These are phyloP conservation scores for Coemansia aciculifera DNA, from an alignment of 192 early-diverging fungal genomes.

Conservation along the genomic window DNA sequence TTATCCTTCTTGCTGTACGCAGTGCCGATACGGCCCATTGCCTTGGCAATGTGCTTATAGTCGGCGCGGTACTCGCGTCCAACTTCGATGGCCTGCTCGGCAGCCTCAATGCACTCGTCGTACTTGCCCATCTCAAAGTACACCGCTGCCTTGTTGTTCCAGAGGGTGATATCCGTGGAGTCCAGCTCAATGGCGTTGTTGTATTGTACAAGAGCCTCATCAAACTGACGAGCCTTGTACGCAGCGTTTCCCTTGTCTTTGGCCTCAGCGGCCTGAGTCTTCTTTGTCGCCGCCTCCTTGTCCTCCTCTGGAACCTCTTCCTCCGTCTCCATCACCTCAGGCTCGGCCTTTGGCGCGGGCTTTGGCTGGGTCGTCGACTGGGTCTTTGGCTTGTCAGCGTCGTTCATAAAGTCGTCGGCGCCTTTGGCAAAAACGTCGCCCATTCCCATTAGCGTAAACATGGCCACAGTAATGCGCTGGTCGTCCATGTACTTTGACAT, in stretches of 20 bases:
- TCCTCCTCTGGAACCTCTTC: constrained; percentile 55
- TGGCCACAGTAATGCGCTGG: constrained; percentile 75
- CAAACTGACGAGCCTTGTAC: constrained; percentile 94
- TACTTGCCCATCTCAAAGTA: constrained; percentile 92
- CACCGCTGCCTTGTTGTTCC: constrained; percentile 97
- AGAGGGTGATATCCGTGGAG: constrained; percentile 83
- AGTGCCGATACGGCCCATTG: constrained; percentile 86
- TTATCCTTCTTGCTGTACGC: constrained; percentile 82
- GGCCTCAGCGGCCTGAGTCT: constrained; percentile 68
- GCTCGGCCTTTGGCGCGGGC: constrained; percentile 21
- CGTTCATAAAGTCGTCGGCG: constrained; percentile 27
- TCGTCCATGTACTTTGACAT: constrained; percentile 75
- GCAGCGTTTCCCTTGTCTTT: constrained; percentile 87
- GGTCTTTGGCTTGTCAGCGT: background rate
- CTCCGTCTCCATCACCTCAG: constrained; percentile 47
- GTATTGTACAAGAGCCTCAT: constrained; percentile 86
- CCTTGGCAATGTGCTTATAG: constrained; percentile 95
- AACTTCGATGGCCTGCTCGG: constrained; percentile 86
- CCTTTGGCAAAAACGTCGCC: constrained; percentile 50
- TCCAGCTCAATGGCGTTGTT: constrained; percentile 88
- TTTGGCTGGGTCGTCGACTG: constrained; percentile 17
- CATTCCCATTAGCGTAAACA: constrained; percentile 78
- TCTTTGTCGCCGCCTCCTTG: constrained; percentile 64
- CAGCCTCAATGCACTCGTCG: constrained; percentile 90
- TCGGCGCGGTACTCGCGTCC: constrained; percentile 90